A percentile compares a stretch with the other conserved stretches of the same genome.
Evolutionary conservation across 2,329 filamentous ascomycete genomes (phyloP).

Genomic region (Monosporascus sp.): DNA sequence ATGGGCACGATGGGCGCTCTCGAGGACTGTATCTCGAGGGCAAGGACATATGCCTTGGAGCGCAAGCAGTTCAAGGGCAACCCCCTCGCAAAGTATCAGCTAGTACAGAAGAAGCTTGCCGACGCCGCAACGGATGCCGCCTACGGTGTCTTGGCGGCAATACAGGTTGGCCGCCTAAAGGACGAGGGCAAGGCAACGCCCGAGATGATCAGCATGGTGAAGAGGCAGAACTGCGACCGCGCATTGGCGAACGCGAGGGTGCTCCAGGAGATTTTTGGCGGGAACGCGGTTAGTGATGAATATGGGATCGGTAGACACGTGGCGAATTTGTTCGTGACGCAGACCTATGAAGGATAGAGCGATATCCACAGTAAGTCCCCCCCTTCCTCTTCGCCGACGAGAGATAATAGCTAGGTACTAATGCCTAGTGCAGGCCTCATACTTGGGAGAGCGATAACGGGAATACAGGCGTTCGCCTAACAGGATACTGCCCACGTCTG

Average conservation of each 20-base stretch:
- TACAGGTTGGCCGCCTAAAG: conserved; percentile 89
- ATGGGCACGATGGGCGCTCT: conserved; percentile 91
- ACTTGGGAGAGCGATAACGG: conserved; percentile 61
- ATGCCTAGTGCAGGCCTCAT: conserved; percentile 51
- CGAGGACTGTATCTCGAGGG: conserved; percentile 80
- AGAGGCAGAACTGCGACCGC: conserved; percentile 93
- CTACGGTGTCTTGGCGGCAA: conserved; percentile 82
- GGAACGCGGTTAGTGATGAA: conserved; percentile 97
- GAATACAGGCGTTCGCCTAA: conserved; percentile 68
- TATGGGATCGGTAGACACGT: conserved; percentile 94
- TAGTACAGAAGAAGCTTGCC: conserved; percentile 95
- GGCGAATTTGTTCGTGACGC: conserved; percentile 91
- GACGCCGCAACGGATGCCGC: conserved; percentile 88
- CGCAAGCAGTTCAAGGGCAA: conserved; percentile 95
- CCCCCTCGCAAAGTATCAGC: conserved; percentile 90
- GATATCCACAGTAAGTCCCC: conserved; percentile 82
- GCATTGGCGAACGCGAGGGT: conserved; percentile 73
- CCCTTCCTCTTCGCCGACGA: background rate
- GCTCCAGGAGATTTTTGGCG: conserved; percentile 93
- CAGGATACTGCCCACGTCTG: conserved; percentile 39
- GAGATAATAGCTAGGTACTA: background rate
- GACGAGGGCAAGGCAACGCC: conserved; percentile 82
- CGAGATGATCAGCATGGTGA: conserved; percentile 97
- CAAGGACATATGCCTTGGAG: conserved; percentile 84
- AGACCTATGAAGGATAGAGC: conserved; percentile 97